Conservation (phyloP, 805 yeast species). For the Myxozyma vanderwaltii region DNA sequence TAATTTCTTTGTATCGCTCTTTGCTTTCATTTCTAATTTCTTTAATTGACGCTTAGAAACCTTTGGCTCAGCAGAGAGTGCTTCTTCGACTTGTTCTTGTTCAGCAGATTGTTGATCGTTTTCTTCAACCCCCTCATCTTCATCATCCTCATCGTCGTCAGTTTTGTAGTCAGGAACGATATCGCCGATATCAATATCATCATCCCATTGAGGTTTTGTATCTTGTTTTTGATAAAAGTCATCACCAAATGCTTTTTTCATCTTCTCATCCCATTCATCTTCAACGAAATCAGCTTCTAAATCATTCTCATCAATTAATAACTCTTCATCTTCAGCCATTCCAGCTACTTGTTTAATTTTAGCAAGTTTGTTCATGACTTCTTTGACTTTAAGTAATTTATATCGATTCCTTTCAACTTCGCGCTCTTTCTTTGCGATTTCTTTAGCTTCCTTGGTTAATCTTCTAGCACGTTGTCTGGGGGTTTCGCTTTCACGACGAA, state of each 20-base stretch:
- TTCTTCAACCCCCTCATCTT: constrained; percentile 31
- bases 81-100: constrained; percentile 24
- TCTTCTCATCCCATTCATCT: constrained; percentile 87
- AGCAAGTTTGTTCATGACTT: constrained; percentile 69
- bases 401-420: constrained; percentile 67
- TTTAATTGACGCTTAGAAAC: constrained; percentile 38
- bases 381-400: constrained; percentile 73
- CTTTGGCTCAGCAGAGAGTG: constrained; percentile 25
- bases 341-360: constrained; percentile 71
- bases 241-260: constrained; percentile 84
- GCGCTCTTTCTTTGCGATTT: constrained; percentile 54
- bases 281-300: constrained; percentile 81
- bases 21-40: constrained; percentile 40
- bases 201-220: constrained; percentile 68
- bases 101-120: constrained; percentile 50
- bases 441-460: constrained; percentile 57
- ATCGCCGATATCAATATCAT: constrained; percentile 55
- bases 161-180: constrained; percentile 42
- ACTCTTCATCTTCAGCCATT: constrained; percentile 53
- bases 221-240: constrained; percentile 63
- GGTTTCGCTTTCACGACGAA: constrained; percentile 75
- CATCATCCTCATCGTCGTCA: constrained; percentile 24
- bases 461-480: constrained; percentile 83
- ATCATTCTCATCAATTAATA: constrained; percentile 59
- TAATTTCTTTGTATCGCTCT: constrained; percentile 54